Conservation (phyloP, 2,329 filamentous ascomycete genomes). For the Pseudocercospora cruenta region DNA sequence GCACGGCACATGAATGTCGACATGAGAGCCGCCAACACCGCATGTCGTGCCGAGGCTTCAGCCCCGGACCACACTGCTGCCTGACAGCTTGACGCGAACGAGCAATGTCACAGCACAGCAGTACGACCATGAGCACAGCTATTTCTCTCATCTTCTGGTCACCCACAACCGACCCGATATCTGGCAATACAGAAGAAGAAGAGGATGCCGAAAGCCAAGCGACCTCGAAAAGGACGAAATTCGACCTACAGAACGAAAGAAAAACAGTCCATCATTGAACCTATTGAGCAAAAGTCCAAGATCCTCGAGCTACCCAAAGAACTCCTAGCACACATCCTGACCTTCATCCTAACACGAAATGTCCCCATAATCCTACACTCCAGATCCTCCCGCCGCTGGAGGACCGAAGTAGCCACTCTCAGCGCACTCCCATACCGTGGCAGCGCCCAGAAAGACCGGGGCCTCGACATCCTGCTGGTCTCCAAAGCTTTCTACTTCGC, state of each 20-base stretch:
- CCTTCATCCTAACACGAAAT: not conserved
- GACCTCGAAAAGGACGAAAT: not conserved
- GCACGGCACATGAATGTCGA: not conserved
- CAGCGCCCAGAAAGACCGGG: not conserved
- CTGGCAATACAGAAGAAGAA: not conserved
- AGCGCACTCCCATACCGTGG: not conserved
- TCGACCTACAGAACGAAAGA: not conserved
- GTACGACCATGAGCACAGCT: not conserved
- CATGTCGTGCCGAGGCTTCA: not conserved
- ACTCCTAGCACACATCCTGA: not conserved
- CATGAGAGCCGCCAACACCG: not conserved
- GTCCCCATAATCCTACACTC: not conserved
- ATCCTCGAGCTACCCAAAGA: not conserved
- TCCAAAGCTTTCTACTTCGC: slow-evolving; percentile 2
- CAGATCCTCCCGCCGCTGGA: not conserved
- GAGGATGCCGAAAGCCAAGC: not conserved
- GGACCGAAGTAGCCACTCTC: not conserved
- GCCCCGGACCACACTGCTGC: not conserved
- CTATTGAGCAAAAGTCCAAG: not conserved
- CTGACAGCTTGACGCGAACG: too few species aligned
- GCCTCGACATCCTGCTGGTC: slow-evolving; percentile 1
- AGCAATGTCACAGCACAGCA: too few species aligned
- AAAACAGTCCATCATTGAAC: not conserved
- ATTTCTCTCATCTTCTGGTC: not conserved
- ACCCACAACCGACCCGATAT: not conserved